Evolutionary conservation across 2,329 filamentous ascomycete species (phyloP).

Genomic region (Xylariaceae sp.): DNA sequence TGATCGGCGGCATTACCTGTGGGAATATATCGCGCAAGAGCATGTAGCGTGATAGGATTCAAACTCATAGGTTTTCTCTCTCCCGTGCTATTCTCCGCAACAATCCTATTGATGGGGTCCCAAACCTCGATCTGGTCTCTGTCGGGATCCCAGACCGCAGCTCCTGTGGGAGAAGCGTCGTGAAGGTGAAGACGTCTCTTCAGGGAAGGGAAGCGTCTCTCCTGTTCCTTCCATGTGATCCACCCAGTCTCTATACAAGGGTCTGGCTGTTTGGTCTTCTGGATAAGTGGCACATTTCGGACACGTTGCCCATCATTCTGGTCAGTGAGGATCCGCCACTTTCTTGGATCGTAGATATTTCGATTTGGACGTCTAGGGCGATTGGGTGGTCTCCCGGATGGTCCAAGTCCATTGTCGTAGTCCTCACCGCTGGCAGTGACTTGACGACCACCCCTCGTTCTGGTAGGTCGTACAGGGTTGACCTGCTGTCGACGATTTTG

Average conservation of each 20-base stretch:
- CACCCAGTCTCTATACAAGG: conserved; percentile 13
- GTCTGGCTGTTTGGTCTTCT: conserved; percentile 4
- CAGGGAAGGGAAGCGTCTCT: conserved; percentile 14
- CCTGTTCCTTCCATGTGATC: conserved; percentile 17
- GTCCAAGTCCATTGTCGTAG: not conserved
- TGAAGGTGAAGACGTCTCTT: conserved; percentile 3
- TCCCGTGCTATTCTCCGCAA: conserved; percentile 8
- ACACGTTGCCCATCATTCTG: conserved; percentile 5
- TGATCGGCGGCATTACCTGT: conserved; percentile 6
- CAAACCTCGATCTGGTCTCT: conserved; percentile 11
- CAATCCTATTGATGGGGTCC: conserved; percentile 15
- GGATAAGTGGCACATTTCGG: not conserved
- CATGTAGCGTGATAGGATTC: conserved; percentile 14
- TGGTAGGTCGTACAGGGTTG: no score
- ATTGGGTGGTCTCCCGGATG: conserved; percentile 2
- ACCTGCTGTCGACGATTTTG: no score
- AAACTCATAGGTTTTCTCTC: conserved; percentile 9
- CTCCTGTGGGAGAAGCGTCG: not conserved
- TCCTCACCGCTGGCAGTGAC: not conserved
- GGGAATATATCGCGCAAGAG: conserved; percentile 13
- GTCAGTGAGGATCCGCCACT: conserved; percentile 12
- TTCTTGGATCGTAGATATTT: conserved; percentile 12
- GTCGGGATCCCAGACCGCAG: conserved; percentile 5
- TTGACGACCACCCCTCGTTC: no score
- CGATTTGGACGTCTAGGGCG: conserved; percentile 5